Conservation (phyloP, 2,329 filamentous ascomycete species). For the Aspergillus fumigatiaffinis region DNA sequence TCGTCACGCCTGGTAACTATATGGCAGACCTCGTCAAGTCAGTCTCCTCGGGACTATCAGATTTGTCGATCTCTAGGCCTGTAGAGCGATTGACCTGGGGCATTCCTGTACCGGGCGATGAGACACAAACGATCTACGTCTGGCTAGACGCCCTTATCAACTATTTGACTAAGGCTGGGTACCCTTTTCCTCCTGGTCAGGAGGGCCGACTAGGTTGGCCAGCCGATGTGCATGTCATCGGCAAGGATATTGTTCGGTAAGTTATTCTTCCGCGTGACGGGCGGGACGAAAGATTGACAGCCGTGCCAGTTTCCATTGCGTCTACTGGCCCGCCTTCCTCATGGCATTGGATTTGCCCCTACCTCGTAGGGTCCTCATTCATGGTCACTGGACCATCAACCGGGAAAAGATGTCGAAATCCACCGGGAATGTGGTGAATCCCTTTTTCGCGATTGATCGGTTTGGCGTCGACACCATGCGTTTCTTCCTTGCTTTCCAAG, state of each 20-base stretch:
- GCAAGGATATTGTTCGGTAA: slow-evolving; percentile 85
- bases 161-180: slow-evolving; percentile 84
- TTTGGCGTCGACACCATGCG: slow-evolving; percentile 86
- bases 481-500: slow-evolving; percentile 81
- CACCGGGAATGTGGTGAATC: slow-evolving; percentile 90
- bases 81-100: slow-evolving; percentile 77
- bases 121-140: slow-evolving; percentile 88
- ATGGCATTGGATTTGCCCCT: slow-evolving; percentile 79
- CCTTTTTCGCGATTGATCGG: slow-evolving; percentile 82
- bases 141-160: slow-evolving; percentile 97
- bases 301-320: slow-evolving; percentile 69
- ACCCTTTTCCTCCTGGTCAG: slow-evolving; percentile 65
- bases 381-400: slow-evolving; percentile 94
- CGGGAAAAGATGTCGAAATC: slow-evolving; percentile 96
- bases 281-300: slow-evolving; percentile 14
- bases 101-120: slow-evolving; percentile 79
- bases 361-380: slow-evolving; percentile 76
- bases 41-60: slow-evolving; percentile 73
- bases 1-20: slow-evolving; percentile 67
- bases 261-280: slow-evolving; percentile 7
- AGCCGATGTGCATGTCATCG: slow-evolving; percentile 85
- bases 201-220: slow-evolving; percentile 72
- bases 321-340: slow-evolving; percentile 97
- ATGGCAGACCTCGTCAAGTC: slow-evolving; percentile 76
- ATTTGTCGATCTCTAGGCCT: slow-evolving; percentile 86